These are phyloP conservation scores for Talaromyces rugulosus DNA, from an alignment of 2,329 filamentous ascomycete genomes.

Conservation along the genomic window DNA sequence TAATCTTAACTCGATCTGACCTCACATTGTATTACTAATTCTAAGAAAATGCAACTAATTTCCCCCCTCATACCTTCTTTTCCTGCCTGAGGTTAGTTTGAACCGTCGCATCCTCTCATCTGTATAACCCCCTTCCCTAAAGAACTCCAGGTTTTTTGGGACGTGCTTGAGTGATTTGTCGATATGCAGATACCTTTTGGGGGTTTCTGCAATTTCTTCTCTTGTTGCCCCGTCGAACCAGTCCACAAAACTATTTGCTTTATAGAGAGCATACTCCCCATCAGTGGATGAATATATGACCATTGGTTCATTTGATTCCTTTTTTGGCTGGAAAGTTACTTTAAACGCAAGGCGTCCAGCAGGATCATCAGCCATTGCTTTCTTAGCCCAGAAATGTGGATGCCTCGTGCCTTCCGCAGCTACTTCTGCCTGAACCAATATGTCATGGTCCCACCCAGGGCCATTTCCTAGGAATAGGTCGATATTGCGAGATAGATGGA, in stretches of 20 bases:
- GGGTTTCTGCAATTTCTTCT: not conserved
- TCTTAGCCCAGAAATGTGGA: not conserved
- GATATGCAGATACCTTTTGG: not conserved
- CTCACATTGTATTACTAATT: too few relatives aligned
- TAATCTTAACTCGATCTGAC: too few relatives aligned
- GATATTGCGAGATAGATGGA: too few relatives aligned
- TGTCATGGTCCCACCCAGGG: not conserved
- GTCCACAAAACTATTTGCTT: not conserved
- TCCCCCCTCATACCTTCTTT: too few relatives aligned
- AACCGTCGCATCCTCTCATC: too few relatives aligned
- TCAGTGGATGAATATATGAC: not conserved
- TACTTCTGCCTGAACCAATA: not conserved
- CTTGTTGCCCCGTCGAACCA: not conserved
- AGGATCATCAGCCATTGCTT: not conserved
- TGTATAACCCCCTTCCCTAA: not conserved
- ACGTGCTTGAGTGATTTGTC: not conserved
- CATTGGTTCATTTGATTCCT: not conserved
- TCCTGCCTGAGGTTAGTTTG: too few relatives aligned
- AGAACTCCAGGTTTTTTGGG: not conserved
- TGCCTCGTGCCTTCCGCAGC: not conserved
- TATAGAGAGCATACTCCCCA: not conserved
- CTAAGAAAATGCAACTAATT: too few relatives aligned
- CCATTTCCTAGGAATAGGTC: too few relatives aligned
- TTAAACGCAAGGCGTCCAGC: not conserved
- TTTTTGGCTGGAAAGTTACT: not conserved